Conservation (phyloP, 2,329 filamentous ascomycete species). For the Xylaria sp. region DNA sequence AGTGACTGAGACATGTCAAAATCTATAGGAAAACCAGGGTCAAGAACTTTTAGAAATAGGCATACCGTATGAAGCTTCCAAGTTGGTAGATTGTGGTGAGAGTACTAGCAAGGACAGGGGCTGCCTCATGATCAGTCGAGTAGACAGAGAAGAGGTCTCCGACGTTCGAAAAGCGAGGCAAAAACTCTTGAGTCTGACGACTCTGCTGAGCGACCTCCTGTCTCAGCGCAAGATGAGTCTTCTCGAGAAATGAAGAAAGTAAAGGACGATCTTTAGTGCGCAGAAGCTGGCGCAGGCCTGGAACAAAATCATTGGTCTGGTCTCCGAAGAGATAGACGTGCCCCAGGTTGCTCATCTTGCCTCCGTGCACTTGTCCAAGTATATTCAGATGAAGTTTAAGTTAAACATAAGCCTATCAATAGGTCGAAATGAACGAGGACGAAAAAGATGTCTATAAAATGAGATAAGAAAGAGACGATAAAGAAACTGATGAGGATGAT, state of each 20-base stretch:
- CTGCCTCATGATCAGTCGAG: conserved; percentile 1
- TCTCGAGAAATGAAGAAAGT: conserved; percentile 19
- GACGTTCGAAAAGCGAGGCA: conserved; percentile 6
- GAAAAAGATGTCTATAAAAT: background rate
- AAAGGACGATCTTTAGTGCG: conserved; percentile 15
- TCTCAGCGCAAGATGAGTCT: conserved; percentile 16
- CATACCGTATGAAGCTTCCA: background rate
- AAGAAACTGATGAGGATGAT: background rate
- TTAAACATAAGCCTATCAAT: background rate
- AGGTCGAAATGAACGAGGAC: background rate
- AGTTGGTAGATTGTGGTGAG: conserved; percentile 5
- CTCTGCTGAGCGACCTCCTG: conserved; percentile 4
- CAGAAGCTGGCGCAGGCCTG: conserved; percentile 17
- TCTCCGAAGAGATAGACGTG: conserved; percentile 22
- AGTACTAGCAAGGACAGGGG: background rate
- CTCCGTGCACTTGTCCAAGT: background rate
- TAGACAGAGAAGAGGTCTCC: conserved; percentile 4
- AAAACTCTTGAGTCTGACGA: conserved; percentile 1
- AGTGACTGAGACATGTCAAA: background rate
- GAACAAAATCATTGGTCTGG: conserved; percentile 18
- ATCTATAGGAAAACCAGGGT: background rate
- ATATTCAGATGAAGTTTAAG: background rate
- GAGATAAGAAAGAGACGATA: background rate
- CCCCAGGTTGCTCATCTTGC: conserved; percentile 6
- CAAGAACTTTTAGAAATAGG: no score